Base-by-base conservation (phyloP, 371 early-diverging fungal genomes). In the Cokeromyces recurvatus region DNA sequence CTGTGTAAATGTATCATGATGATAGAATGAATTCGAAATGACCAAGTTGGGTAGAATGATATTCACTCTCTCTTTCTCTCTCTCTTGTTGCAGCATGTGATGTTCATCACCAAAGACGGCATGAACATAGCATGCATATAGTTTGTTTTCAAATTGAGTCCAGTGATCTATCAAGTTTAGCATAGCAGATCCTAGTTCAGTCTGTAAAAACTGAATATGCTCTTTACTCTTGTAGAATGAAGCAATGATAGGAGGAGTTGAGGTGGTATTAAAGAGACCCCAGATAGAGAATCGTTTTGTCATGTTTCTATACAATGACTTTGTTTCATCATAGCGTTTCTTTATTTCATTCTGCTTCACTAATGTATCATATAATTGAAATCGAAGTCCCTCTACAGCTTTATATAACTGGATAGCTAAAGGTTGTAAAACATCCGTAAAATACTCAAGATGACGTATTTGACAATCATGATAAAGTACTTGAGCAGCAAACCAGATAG, bases 401-500 rank as follows among this genome's bases (percentile, higher is more conserved):
- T 44, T 15, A 12, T 20, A 32, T 7, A 48, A n/a, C 14, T 60
- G 22, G 14, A 10, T 12, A 14, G 64, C 45, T 24, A 43, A 45
- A 38, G 50, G 46, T 15, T 8, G 16, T 17, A 49, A 15, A 8
- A 15, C 4, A 4, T 46, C 24, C 11, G 47, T 42, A 14, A 39
- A 47, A 4, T 19, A 19, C 25, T 59, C 60, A 2, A 64, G 22
- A 20, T 59, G 53, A 11, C 60, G 52, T 20, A 64, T 41, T 12
- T 56, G 56, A 24, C 50, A 53, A 14, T 48, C 42, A 3, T 41
- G 32, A 11, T 48, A 31, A 9, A 64, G 6, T 1, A 56, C 56
- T 55, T 64, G 64, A 2, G 55, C 50, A 11, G 64, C 60, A 53
- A 64, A 64, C 47, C 48, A 43, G 8, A 64, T 53, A 2, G 60